Evolutionary conservation across 2,329 filamentous ascomycete species (phyloP), one percentile per base, ranked within the genome.

Genomic region (Fusarium lateritium): DNA sequence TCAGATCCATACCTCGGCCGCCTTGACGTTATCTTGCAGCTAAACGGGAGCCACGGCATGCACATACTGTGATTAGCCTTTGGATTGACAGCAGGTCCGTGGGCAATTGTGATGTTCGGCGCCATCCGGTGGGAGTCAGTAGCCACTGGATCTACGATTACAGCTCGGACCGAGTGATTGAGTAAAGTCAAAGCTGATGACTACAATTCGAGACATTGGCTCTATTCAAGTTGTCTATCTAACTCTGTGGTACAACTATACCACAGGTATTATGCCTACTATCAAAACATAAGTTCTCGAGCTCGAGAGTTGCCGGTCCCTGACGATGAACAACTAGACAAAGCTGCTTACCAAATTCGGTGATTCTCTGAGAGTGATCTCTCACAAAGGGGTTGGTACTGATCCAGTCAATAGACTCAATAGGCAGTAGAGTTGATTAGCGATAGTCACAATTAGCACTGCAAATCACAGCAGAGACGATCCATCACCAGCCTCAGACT

Each of bases 121-220:
- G 68, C 68, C 71, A 66, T 68, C 60, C 71, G 71, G 51, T 21
- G 38, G 39, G 33, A 60, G 43, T 58, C 39, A 57, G 38, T 56
- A 44, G 65, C 58, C 61, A 61, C 49, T 59, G 40, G 42, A 65
- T 65, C 53, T 60, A 65, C 60, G 47, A 40, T 65, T 50, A 46
- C 45, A 57, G 46, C 55, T 71, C 57, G 62, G 68, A 60, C 65
- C 68, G 70, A 73, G 40, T 49, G 40, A 21, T 42, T 45, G 45
- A 62, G 38, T 14, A 47, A 44, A 56, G 47, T 31, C 58, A 58
- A 63, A 50, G 45, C 31, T 42, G 33, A 34, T 34, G 15, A 17
- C 14, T 36, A 36, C 14, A 5, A 44, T 40, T 45, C 40, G 19
- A 55, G 34, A 54, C 44, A 42, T 40, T 57, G 43, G 39, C 33